A percentile compares a stretch with the other conserved stretches of the same genome.
Evolutionary conservation across 768 basidiomycete species (phyloP).

Genomic region (Agaricus sinodeliciosus): DNA sequence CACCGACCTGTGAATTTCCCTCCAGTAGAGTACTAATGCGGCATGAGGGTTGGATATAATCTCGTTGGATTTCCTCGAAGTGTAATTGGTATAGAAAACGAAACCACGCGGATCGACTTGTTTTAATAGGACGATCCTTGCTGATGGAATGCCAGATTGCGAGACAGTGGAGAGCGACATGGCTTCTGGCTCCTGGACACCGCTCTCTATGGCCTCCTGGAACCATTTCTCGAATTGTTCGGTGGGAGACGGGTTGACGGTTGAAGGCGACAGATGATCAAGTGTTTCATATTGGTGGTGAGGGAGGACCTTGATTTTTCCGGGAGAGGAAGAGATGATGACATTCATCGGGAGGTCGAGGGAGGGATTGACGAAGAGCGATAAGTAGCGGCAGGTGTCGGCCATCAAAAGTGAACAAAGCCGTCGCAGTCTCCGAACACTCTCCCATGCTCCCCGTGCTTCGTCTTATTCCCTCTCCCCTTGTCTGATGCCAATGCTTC

Average conservation of each 20-base stretch:
- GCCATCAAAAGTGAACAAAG: slow-evolving; percentile 13
- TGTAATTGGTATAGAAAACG: slow-evolving; percentile 96
- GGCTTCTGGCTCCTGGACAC: slow-evolving; percentile 82
- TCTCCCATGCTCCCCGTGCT: slow-evolving; percentile 13
- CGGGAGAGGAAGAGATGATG: slow-evolving; percentile 37
- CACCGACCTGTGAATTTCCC: slow-evolving; percentile 73
- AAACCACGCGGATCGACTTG: slow-evolving; percentile 86
- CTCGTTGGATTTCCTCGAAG: slow-evolving; percentile 86
- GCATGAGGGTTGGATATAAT: slow-evolving; percentile 72
- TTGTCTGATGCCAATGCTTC: slow-evolving; percentile 33
- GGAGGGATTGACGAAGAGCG: neutral
- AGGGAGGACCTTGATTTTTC: slow-evolving; percentile 60
- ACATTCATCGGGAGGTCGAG: slow-evolving; percentile 25
- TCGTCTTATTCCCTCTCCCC: slow-evolving; percentile 5
- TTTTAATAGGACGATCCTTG: slow-evolving; percentile 88
- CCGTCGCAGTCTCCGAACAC: slow-evolving; percentile 12
- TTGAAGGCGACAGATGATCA: slow-evolving; percentile 58
- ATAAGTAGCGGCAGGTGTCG: slow-evolving; percentile 1
- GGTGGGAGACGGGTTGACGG: slow-evolving; percentile 62
- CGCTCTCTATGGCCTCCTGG: slow-evolving; percentile 46
- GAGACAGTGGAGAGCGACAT: slow-evolving; percentile 79
- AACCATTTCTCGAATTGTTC: slow-evolving; percentile 89
- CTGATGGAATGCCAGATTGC: slow-evolving; percentile 69
- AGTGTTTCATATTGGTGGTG: slow-evolving; percentile 70
- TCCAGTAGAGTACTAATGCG: slow-evolving; percentile 88